These are phyloP conservation scores for Calonectria pseudoturangicola DNA, from an alignment of 2,329 filamentous ascomycete genomes.

Conservation along the genomic window DNA sequence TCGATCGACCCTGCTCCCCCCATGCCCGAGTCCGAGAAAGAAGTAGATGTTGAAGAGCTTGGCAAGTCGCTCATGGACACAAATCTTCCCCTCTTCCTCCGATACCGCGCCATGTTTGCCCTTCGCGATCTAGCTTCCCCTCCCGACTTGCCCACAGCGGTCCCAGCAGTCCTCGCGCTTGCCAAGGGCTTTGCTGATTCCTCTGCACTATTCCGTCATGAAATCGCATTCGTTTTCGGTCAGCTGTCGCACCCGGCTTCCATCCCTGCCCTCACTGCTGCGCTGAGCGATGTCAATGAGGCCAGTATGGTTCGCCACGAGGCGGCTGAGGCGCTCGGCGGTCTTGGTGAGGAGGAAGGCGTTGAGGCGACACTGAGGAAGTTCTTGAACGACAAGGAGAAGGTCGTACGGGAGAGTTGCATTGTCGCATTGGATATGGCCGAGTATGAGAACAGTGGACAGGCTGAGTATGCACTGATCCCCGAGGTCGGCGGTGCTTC, in stretches of 20 bases:
- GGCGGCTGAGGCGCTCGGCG: constrained; percentile 95
- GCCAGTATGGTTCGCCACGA: constrained; percentile 98
- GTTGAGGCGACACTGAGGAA: constrained; percentile 89
- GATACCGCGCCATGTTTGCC: constrained; percentile 98
- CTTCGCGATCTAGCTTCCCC: constrained; percentile 96
- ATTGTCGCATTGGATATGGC: constrained; percentile 98
- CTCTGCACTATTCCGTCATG: constrained; percentile 96
- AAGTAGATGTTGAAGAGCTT: constrained; percentile 85
- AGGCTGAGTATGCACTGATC: constrained; percentile 93
- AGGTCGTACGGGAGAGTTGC: constrained; percentile 95
- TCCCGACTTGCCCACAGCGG: constrained; percentile 90
- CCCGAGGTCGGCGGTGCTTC: constrained; percentile 74
- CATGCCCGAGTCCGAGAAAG: constrained; percentile 80
- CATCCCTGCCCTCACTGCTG: constrained; percentile 88
- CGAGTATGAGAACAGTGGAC: constrained; percentile 92
- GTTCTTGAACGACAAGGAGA: constrained; percentile 92
- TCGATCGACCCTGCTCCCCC: constrained; percentile 97
- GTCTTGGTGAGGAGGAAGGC: constrained; percentile 93
- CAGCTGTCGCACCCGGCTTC: constrained; percentile 97
- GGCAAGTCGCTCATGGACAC: constrained; percentile 87
- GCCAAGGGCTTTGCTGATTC: constrained; percentile 89
- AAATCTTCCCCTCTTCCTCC: constrained; percentile 86
- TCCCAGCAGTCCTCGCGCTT: constrained; percentile 89
- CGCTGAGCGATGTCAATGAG: constrained; percentile 86
- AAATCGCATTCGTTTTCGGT: constrained; percentile 98